phyloP scores from a whole-genome alignment of 805 yeast species.

The Barnettozyma sucrosica region DNA sequence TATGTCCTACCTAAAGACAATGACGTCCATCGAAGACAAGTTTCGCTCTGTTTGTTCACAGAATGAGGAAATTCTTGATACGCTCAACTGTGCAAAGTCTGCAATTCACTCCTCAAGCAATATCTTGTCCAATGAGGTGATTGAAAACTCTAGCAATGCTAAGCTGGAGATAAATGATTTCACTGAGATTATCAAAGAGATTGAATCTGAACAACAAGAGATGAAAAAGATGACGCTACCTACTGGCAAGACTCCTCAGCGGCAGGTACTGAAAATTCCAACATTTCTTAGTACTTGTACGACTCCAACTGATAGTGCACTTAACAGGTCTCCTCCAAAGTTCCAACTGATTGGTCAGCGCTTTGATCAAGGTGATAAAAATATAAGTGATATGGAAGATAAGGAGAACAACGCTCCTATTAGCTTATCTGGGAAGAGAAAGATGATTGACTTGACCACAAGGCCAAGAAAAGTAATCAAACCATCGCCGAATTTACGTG shows the following conservation, averaged over 20 bases:
- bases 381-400: conserved; percentile 4
- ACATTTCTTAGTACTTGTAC: neutral
- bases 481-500: neutral
- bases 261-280: conserved; percentile 18
- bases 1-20: neutral
- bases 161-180: conserved; percentile 20
- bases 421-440: conserved; percentile 1
- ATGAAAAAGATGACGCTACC: conserved; percentile 23
- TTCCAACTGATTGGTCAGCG: conserved; percentile 25
- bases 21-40: conserved; percentile 9
- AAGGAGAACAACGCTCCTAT: conserved; percentile 7
- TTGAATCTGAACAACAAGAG: conserved; percentile 23
- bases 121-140: conserved; percentile 7
- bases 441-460: neutral
- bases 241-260: conserved; percentile 28
- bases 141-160: conserved; percentile 10
- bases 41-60: neutral
- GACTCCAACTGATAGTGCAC: neutral
- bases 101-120: conserved; percentile 2
- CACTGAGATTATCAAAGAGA: conserved; percentile 18
- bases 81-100: conserved; percentile 1
- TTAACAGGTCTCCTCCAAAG: conserved; percentile 23
- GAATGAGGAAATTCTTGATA: neutral
- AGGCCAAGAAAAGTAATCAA: neutral
- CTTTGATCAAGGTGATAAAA: conserved; percentile 10